These are phyloP conservation scores for Wallacemonas sp. DNA, from an alignment of 208 protist genomes.

Conservation along the genomic window DNA sequence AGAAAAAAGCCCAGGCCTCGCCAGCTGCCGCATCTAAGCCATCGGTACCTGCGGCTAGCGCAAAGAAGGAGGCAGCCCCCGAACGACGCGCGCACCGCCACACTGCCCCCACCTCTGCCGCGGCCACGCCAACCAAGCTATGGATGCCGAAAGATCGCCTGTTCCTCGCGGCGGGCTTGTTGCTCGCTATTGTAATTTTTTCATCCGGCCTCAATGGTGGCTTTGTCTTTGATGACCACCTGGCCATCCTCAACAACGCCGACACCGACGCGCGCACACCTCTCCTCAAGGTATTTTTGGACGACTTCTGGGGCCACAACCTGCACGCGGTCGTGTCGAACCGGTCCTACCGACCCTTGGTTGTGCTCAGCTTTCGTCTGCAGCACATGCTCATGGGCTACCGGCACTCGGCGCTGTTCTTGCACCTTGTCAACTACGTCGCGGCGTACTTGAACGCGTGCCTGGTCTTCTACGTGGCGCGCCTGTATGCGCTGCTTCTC, in stretches of 20 bases:
- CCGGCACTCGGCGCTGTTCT: slow-evolving; percentile 33
- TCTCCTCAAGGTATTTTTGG: slow-evolving; percentile 38
- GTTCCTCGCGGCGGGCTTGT: slow-evolving; percentile 1
- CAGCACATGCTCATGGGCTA: slow-evolving; percentile 70
- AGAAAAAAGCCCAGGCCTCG: no score
- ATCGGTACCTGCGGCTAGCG: no score
- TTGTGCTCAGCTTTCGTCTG: slow-evolving; percentile 58
- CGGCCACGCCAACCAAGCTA: not conserved
- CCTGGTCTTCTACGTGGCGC: slow-evolving; percentile 50
- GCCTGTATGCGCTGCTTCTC: slow-evolving; percentile 40
- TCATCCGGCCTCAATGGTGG: slow-evolving; percentile 31
- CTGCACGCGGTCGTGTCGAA: slow-evolving; percentile 46
- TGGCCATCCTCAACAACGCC: slow-evolving; percentile 51
- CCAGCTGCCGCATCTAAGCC: no score
- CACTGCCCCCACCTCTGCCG: not conserved
- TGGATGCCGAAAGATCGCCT: slow-evolving; percentile 5
- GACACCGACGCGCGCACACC: slow-evolving; percentile 35
- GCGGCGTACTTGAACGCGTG: slow-evolving; percentile 47
- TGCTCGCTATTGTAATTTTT: slow-evolving; percentile 33
- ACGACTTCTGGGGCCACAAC: slow-evolving; percentile 72
- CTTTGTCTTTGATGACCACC: slow-evolving; percentile 76
- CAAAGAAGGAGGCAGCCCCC: not conserved
- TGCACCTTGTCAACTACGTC: slow-evolving; percentile 48
- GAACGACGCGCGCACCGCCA: not conserved
- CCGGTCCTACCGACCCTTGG: slow-evolving; percentile 63